phyloP scores from a whole-genome alignment of 768 basidiomycete genomes.

The Serendipita sp. region DNA sequence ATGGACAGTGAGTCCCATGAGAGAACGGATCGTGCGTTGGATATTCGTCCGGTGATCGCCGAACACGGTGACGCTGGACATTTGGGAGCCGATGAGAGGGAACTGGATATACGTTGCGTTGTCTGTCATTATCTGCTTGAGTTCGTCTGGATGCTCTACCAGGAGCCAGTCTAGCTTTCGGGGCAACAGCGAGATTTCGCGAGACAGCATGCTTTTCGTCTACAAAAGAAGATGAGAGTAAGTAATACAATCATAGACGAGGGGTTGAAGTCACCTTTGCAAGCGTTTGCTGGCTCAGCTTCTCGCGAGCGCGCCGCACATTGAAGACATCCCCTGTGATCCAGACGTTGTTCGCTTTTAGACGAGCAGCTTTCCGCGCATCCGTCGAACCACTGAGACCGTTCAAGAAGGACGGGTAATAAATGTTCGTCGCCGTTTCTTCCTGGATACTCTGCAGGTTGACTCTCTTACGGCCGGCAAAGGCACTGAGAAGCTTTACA shows the following conservation, averaged over 20 bases:
- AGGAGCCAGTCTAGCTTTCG: constrained; percentile 98
- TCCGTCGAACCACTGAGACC: constrained; percentile 52
- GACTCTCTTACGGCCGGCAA: constrained; percentile 77
- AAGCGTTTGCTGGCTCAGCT: constrained; percentile 77
- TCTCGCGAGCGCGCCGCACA: constrained; percentile 86
- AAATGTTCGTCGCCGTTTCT: constrained; percentile 95
- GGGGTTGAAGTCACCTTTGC: constrained; percentile 44
- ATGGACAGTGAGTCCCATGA: constrained; percentile 70
- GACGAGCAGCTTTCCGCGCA: constrained; percentile 24
- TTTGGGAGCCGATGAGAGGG: constrained; percentile 81
- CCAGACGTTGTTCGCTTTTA: constrained; percentile 70
- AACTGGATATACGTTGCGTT: constrained; percentile 94
- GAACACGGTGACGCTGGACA: constrained; percentile 83
- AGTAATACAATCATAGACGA: neutral
- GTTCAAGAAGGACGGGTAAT: constrained; percentile 80
- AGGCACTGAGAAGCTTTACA: constrained; percentile 81
- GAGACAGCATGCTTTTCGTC: constrained; percentile 79
- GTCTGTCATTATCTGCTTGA: constrained; percentile 86
- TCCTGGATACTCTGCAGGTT: constrained; percentile 87
- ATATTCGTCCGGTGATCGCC: constrained; percentile 91
- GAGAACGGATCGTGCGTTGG: constrained; percentile 79
- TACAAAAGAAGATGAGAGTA: constrained; percentile 20
- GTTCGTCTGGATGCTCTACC: constrained; percentile 86
- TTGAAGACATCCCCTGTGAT: constrained; percentile 97
- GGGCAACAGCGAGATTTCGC: constrained; percentile 87